Evolutionary conservation across 208 protist species (phyloP), one percentile per base, ranked within the genome.

Genomic region (Crithidia brevicula): DNA sequence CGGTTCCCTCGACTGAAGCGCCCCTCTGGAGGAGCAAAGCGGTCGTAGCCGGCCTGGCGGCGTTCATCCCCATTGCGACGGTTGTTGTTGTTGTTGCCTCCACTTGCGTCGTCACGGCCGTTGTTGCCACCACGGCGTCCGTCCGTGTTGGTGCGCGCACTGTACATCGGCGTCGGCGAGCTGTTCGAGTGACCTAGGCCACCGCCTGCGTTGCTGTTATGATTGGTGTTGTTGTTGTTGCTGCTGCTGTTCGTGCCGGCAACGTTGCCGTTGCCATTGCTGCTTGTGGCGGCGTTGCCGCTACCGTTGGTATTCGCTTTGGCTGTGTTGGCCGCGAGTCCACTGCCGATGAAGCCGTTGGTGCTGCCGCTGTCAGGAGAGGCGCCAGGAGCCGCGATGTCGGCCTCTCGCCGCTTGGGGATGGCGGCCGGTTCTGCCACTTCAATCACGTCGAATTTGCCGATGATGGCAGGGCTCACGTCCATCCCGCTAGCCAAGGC

Each of bases 391-490:
- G 46, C 38, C 3, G 5, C 43, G 18, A 42, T 18, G 31, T 91
- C 85, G 1, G 53, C 25, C 38, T 84, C 79, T 1, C 71, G 75
- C 18, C 79, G 79, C 51, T 69, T 54, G 13, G 63, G 65, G 5
- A 57, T 67, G 9, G 72, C 61, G 4, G 51, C 25, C 4, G 76
- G 59, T 20, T 90, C 82, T 4, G 60, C 70, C 15, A 79, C 64
- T 46, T 95, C 83, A 38, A 92, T 92, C 9, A 92, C 68, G 22
- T 85, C 72, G 34, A 95, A 95, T 72, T 88, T 88, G 31, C 82
- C 67, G 38, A 77, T 38, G 20, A 73, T 69, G 18, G 72, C 86
- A 7, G 50, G 57, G 16, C 74, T 71, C 33, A 95, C 46, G 2
- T 64, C 69, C 18, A 79, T 64, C 9, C 72, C 64, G 53, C 60